Base-by-base conservation (phyloP, 805 yeast species). In the Cyberlindnera amylophila region DNA sequence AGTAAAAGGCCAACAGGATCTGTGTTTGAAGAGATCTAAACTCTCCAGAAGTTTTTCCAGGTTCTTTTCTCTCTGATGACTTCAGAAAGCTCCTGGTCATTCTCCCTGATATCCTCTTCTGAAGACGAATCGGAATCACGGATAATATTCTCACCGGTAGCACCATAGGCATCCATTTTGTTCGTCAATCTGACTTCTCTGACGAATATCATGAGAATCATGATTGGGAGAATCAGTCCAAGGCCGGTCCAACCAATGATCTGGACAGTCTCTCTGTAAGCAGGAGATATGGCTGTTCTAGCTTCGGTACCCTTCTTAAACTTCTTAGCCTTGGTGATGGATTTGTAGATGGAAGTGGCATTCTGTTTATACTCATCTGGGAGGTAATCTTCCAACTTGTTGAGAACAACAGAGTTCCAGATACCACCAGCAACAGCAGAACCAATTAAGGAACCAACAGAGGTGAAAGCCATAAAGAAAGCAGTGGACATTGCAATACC, bases 401-500 rank as follows among this genome's bases (percentile, higher is more conserved):
- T 18, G 7, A 56, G 21, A 10, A 52, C 47, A 34, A 57, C 39
- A 10, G 51, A 30, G 46, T 57, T 59, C 65, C 65, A 61, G 32
- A 57, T 51, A 43, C 57, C 61, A 41, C 61, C 61, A 23, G 59
- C 50, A 38, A 58, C 50, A 23, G 59, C 52, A 23, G 55, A 46
- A 28, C 65, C 65, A 30, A 59, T 55, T 32, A 59, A 42, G 14
- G 64, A 55, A 33, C 63, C 65, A 26, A 57, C 45, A 21, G 58
- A 52, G 34, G 41, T 45, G 50, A 57, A 59, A 2, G 57, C 56
- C 30, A 59, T 34, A 47, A 57, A 59, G 47, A 61, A 56, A 7
- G 63, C 59, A 13, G 64, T 59, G 5, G 62, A 55, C 59, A 59
- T 59, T 14, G 63, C 62, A 32, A 57, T 49, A 36, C 58, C 57